These are phyloP conservation scores for Suhomyces atakaporum DNA, from an alignment of 1,139 yeast species.

Conservation along the genomic window DNA sequence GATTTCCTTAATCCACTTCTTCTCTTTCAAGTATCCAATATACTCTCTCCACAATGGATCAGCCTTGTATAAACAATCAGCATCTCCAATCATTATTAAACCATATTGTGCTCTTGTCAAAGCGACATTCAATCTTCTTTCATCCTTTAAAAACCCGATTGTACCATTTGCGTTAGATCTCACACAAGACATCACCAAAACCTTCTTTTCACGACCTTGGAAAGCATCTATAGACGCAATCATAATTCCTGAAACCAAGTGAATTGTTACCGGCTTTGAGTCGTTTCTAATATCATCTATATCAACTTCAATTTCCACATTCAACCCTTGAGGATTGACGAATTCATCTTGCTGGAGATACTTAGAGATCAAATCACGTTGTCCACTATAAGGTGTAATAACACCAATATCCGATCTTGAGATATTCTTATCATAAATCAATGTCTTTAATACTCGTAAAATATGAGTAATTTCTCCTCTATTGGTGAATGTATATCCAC, in stretches of 20 bases:
- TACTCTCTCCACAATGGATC: slow-evolving; percentile 57
- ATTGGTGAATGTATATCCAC: slow-evolving; percentile 58
- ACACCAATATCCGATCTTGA: slow-evolving; percentile 57
- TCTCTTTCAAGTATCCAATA: slow-evolving; percentile 27
- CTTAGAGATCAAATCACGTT: slow-evolving; percentile 61
- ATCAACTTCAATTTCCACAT: slow-evolving; percentile 53
- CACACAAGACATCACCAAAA: slow-evolving; percentile 62
- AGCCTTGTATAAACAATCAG: slow-evolving; percentile 48
- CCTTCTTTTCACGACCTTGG: slow-evolving; percentile 66
- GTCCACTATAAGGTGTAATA: slow-evolving; percentile 74
- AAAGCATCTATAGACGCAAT: slow-evolving; percentile 69
- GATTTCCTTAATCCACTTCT: slow-evolving; percentile 14
- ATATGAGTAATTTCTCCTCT: slow-evolving; percentile 52
- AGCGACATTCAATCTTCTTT: slow-evolving; percentile 62
- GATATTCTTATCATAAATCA: slow-evolving; percentile 57
- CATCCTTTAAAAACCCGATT: slow-evolving; percentile 61
- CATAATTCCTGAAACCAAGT: slow-evolving; percentile 65
- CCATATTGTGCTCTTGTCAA: slow-evolving; percentile 64
- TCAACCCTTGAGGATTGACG: slow-evolving; percentile 56
- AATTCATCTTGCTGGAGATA: slow-evolving; percentile 50
- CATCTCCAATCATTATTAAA: slow-evolving; percentile 58
- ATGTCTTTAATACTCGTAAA: slow-evolving; percentile 45
- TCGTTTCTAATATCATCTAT: slow-evolving; percentile 55
- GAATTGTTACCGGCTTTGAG: slow-evolving; percentile 56
- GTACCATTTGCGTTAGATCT: slow-evolving; percentile 52